Conservation (phyloP, 139 green algal species). For the Parachlorella kessleri region DNA sequence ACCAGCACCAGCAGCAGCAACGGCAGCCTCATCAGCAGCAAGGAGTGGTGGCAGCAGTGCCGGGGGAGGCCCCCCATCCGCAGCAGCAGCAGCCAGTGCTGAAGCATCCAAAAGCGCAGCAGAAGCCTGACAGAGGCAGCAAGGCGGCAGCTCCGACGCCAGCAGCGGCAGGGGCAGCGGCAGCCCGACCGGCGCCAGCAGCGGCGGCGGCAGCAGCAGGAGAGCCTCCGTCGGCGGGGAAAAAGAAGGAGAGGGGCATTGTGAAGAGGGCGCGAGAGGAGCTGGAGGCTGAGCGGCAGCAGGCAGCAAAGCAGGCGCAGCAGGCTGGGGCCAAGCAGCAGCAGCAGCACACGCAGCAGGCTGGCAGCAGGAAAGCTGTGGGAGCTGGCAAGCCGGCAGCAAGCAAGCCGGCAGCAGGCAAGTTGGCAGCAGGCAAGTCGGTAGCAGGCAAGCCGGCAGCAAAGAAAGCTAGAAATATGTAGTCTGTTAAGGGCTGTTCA, state of each 20-base stretch:
- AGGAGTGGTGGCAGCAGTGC: neutral
- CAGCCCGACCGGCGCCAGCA: neutral
- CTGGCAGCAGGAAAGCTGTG: neutral
- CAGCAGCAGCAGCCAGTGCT: neutral
- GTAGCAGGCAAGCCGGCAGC: too few species aligned
- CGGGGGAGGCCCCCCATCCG: neutral
- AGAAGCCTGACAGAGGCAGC: too few species aligned
- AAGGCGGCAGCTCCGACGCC: neutral
- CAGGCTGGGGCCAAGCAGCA: neutral
- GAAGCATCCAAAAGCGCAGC: neutral
- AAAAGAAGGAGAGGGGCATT: conserved; percentile 36
- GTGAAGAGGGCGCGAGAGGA: conserved; percentile 45
- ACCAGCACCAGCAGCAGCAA: neutral
- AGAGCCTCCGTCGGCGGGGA: conserved; percentile 12
- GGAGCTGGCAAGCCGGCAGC: neutral
- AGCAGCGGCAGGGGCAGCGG: neutral
- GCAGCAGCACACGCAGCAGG: neutral
- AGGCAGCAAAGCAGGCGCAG: neutral
- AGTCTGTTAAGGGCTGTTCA: too few species aligned
- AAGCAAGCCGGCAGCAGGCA: too few species aligned
- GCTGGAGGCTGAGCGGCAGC: conserved; percentile 41
- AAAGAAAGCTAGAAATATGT: too few species aligned
- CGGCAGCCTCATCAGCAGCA: neutral
- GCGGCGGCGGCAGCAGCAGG: neutral
- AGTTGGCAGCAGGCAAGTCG: too few species aligned